Conservation (phyloP, 2,329 filamentous ascomycete genomes). For the Cladosporium sphaerospermum region DNA sequence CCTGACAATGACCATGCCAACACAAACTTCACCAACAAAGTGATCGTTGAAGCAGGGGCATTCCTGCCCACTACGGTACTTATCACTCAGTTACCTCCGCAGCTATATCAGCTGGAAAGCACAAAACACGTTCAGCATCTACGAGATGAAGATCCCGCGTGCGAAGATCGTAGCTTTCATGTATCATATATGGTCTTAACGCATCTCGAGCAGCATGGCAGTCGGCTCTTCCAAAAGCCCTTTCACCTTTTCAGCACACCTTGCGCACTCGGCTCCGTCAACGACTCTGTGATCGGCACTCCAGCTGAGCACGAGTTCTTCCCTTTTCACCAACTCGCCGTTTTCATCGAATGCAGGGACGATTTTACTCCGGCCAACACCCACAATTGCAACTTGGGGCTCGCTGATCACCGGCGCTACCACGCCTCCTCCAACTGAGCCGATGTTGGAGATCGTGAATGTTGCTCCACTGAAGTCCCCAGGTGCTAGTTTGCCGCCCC, state of each 20-base stretch:
- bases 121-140: too few species aligned
- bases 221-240: conserved; percentile 77
- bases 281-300: conserved; percentile 91
- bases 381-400: conserved; percentile 85
- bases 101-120: too few species aligned
- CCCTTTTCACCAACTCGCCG: conserved; percentile 60
- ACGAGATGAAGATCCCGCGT: too few species aligned
- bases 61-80: neutral
- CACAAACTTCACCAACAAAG: too few species aligned
- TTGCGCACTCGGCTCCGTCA: conserved; percentile 89
- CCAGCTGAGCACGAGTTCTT: conserved; percentile 91
- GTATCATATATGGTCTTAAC: conserved; percentile 39
- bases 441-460: conserved; percentile 94
- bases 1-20: too few species aligned
- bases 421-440: conserved; percentile 87
- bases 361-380: conserved; percentile 71
- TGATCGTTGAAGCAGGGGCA: neutral
- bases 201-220: conserved; percentile 75
- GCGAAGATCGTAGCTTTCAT: neutral
- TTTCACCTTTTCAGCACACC: conserved; percentile 77
- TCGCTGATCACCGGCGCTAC: conserved; percentile 87
- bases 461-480: conserved; percentile 79
- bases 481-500: conserved; percentile 65
- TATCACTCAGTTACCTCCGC: too few species aligned
- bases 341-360: conserved; percentile 67